Evolutionary conservation across 805 yeast species (phyloP).

Genomic region (Kluyveromyces starmeri): DNA sequence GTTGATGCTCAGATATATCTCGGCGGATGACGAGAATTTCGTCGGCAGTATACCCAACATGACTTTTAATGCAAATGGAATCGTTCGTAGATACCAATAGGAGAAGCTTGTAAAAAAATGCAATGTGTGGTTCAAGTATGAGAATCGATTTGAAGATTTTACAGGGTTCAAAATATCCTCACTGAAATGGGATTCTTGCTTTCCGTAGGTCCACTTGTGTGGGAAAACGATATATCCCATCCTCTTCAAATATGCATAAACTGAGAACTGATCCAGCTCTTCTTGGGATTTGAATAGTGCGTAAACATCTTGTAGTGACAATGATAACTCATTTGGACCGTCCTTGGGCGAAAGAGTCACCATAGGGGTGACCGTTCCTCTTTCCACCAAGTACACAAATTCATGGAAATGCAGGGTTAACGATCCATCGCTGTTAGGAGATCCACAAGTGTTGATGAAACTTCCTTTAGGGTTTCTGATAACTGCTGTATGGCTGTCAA

Average conservation of each 20-base stretch:
- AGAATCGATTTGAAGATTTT: not conserved
- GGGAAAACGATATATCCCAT: constrained; percentile 59
- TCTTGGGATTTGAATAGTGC: constrained; percentile 35
- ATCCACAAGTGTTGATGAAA: constrained; percentile 66
- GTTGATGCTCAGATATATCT: constrained; percentile 26
- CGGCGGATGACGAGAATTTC: constrained; percentile 20
- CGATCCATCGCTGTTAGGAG: constrained; percentile 38
- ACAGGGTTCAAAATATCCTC: not conserved
- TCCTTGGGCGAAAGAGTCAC: constrained; percentile 19
- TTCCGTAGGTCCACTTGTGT: constrained; percentile 5
- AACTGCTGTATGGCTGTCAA: constrained; percentile 27
- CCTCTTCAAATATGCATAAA: constrained; percentile 66
- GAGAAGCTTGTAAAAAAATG: not conserved
- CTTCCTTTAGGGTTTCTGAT: constrained; percentile 57
- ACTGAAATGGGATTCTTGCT: not conserved
- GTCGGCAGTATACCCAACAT: constrained; percentile 12
- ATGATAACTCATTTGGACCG: constrained; percentile 24
- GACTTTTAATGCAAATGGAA: no score
- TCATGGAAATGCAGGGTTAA: constrained; percentile 58
- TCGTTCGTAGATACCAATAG: not conserved
- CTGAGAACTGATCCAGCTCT: constrained; percentile 48
- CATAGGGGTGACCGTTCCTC: constrained; percentile 56
- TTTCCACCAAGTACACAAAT: constrained; percentile 64
- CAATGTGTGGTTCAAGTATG: not conserved
- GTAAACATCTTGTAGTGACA: constrained; percentile 61